Evolutionary conservation across 2,329 filamentous ascomycete genomes (phyloP).

Genomic region (Alternaria triticimaculans): DNA sequence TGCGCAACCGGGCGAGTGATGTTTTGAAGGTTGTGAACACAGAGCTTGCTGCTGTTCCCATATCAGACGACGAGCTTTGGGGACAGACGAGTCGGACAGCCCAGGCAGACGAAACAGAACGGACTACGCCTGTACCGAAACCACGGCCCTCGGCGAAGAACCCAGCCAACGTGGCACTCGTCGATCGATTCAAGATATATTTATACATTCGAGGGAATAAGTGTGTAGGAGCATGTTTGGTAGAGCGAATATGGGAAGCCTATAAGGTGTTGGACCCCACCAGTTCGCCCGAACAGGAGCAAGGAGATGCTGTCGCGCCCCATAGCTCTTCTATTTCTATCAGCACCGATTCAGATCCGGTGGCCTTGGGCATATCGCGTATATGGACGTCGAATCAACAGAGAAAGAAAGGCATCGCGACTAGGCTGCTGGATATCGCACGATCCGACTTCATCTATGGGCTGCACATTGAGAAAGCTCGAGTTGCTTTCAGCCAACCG

Average conservation of each 20-base stretch:
- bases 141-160: constrained; percentile 40
- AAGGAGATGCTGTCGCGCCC: constrained; percentile 19
- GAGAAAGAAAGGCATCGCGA: constrained; percentile 64
- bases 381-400: constrained; percentile 68
- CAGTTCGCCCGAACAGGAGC: constrained; percentile 22
- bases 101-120: constrained; percentile 1
- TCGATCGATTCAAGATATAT: constrained; percentile 65
- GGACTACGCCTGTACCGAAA: constrained; percentile 15
- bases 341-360: constrained; percentile 52
- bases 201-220: constrained; percentile 67
- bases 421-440: constrained; percentile 63
- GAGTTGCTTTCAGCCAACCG: constrained; percentile 70
- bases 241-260: constrained; percentile 66
- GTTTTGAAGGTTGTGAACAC: constrained; percentile 67
- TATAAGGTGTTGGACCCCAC: constrained; percentile 54
- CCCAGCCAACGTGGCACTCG: constrained; percentile 32
- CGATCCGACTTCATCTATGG: constrained; percentile 63
- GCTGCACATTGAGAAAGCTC: constrained; percentile 60
- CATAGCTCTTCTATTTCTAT: constrained; percentile 52
- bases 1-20: constrained; percentile 61
- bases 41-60: constrained; percentile 67
- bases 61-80: constrained; percentile 65
- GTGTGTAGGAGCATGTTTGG: constrained; percentile 68
- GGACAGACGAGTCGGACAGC: constrained; percentile 49
- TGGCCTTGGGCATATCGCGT: constrained; percentile 67